Evolutionary conservation across 257 asterid genomes (phyloP).

Genomic region (Salvia rosmarinus): DNA sequence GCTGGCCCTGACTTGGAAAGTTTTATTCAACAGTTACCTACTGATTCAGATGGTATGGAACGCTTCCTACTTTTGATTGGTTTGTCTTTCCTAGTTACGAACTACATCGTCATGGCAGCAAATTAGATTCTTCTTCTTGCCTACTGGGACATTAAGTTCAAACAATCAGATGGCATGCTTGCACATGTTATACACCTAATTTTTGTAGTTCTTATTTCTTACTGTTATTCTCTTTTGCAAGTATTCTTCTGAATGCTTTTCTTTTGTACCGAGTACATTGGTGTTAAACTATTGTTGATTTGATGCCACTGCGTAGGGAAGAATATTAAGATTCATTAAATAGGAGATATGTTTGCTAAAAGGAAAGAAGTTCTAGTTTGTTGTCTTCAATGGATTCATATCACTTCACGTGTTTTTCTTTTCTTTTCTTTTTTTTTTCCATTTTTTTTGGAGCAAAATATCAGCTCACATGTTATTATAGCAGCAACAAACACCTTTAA

Average conservation of each 20-base stretch:
- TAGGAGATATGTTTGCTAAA: constrained; percentile 6
- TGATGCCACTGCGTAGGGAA: neutral
- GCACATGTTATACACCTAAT: neutral
- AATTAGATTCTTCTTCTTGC: too few species aligned
- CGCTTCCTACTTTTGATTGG: constrained; percentile 3
- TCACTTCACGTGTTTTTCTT: too few species aligned
- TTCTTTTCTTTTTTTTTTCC: too few species aligned
- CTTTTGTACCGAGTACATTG: neutral
- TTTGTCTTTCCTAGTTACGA: neutral
- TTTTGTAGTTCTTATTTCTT: neutral
- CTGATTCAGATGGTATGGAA: constrained; percentile 66
- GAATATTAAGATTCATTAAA: neutral
- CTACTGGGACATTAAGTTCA: neutral
- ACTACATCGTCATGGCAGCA: constrained; percentile 4
- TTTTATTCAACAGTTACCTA: constrained; percentile 68
- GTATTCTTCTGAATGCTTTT: constrained; percentile 8
- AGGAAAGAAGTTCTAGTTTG: neutral
- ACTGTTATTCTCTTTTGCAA: neutral
- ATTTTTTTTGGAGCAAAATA: too few species aligned
- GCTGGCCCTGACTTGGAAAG: constrained; percentile 78
- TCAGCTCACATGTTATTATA: constrained; percentile 1
- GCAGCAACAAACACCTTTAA: neutral
- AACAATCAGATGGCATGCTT: neutral
- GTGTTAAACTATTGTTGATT: neutral
- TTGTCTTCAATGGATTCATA: constrained; percentile 7